Conservation (phyloP, 2,329 filamentous ascomycete species). For the Penicillium sp. region DNA sequence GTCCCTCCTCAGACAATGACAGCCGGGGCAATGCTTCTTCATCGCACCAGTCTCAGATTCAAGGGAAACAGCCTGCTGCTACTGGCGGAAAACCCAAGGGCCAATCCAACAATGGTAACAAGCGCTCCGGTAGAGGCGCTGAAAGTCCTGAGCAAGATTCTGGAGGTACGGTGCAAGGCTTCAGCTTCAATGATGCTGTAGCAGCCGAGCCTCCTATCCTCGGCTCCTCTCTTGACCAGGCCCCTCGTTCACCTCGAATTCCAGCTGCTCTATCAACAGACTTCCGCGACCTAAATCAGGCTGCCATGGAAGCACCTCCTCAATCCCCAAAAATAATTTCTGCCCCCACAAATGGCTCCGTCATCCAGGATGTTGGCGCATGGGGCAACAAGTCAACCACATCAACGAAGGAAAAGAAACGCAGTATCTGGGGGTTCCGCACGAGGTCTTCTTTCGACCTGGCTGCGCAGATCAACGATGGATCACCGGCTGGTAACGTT, state of each 20-base stretch:
- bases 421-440: constrained; percentile 67
- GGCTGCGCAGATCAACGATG: constrained; percentile 42
- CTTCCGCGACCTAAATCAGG: constrained; percentile 27
- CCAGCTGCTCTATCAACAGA: constrained; percentile 36
- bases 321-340: constrained; percentile 68
- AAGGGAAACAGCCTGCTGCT: constrained; percentile 23
- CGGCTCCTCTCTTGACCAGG: constrained; percentile 45
- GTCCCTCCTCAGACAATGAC: constrained; percentile 37
- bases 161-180: constrained; percentile 46
- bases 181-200: constrained; percentile 62
- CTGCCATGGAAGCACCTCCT: constrained; percentile 34
- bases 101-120: constrained; percentile 27
- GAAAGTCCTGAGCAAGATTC: constrained; percentile 46
- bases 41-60: constrained; percentile 23
- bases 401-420: constrained; percentile 79
- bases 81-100: constrained; percentile 30
- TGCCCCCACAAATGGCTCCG: constrained; percentile 78
- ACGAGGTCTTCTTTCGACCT: constrained; percentile 73
- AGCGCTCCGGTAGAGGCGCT: constrained; percentile 37
- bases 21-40: constrained; percentile 22
- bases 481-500: constrained; percentile 52
- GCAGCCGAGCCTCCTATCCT: constrained; percentile 62
- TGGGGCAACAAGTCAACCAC: constrained; percentile 79
- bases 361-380: constrained; percentile 79
- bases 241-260: constrained; percentile 39